These are phyloP conservation scores for Bacterosira constricta DNA, from an alignment of 108 stramenopile species.

Conservation along the genomic window DNA sequence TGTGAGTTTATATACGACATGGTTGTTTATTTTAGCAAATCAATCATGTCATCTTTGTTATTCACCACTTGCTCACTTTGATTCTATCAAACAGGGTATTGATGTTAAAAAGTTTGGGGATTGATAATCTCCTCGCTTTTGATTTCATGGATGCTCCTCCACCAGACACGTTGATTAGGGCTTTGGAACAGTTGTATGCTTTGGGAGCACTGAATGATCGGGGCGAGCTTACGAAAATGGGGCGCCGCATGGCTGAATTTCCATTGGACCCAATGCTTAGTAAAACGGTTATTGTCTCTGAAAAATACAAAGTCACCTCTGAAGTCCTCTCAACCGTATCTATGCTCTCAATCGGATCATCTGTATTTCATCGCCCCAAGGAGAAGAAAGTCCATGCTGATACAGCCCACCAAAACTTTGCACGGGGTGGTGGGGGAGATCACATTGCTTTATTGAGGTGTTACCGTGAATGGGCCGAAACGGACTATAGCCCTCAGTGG, in stretches of 20 bases:
- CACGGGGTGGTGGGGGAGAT: conserved; percentile 97
- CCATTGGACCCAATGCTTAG: conserved; percentile 98
- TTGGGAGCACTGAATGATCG: conserved; percentile 98
- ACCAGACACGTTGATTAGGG: conserved; percentile 93
- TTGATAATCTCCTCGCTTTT: conserved; percentile 97
- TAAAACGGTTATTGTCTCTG: conserved; percentile 94
- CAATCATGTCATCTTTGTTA: too few relatives aligned
- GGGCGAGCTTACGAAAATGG: conserved; percentile 98
- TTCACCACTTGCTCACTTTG: too few relatives aligned
- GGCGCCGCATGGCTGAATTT: conserved; percentile 99
- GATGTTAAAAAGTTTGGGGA: conserved; percentile 97
- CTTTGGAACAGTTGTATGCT: conserved; percentile 98
- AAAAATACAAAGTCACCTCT: conserved; percentile 92
- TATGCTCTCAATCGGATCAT: conserved; percentile 94
- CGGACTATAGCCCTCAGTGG: conserved; percentile 95
- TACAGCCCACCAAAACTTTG: conserved; percentile 96
- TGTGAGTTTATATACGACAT: conserved; percentile 31
- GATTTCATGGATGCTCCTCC: conserved; percentile 99
- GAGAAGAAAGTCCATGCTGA: conserved; percentile 98
- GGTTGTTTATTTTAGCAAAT: too few relatives aligned
- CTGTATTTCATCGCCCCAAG: conserved; percentile 97
- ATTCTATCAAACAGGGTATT: conserved; percentile 62
- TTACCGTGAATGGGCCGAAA: conserved; percentile 94
- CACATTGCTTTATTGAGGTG: conserved; percentile 90
- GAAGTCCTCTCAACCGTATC: conserved; percentile 94